These are phyloP conservation scores for Hypoxylon sp. DNA, from an alignment of 2,329 filamentous ascomycete genomes.

Conservation along the genomic window DNA sequence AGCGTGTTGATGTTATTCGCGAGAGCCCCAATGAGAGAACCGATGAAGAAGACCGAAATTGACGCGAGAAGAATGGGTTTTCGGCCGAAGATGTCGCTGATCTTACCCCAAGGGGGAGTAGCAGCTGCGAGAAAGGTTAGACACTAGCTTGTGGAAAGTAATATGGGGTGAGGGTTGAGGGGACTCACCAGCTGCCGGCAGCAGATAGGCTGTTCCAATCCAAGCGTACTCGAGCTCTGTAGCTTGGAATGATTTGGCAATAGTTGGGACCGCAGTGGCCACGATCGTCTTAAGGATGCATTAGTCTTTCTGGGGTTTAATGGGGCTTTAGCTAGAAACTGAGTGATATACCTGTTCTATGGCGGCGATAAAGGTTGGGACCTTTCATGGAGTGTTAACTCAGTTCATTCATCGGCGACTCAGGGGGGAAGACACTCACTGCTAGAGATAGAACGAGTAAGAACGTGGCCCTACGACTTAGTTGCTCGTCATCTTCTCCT, in stretches of 20 bases:
- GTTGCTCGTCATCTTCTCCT: neutral
- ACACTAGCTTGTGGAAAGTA: no score
- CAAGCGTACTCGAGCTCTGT: conserved; percentile 49
- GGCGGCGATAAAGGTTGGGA: conserved; percentile 17
- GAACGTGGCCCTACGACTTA: neutral
- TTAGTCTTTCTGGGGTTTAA: neutral
- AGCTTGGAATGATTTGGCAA: conserved; percentile 65
- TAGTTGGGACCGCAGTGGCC: conserved; percentile 65
- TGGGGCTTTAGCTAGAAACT: no score
- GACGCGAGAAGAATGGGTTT: no score
- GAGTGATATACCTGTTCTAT: neutral
- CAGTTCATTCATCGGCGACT: neutral
- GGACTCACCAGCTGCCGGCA: no score
- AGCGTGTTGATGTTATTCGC: no score
- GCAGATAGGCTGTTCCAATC: no score
- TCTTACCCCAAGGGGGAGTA: no score
- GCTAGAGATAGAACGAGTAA: conserved; percentile 10
- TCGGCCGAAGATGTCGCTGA: no score
- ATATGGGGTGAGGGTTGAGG: no score
- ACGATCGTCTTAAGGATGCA: conserved; percentile 57
- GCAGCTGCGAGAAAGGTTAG: no score
- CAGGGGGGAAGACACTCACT: neutral
- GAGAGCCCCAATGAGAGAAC: no score
- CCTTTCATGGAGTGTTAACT: neutral
- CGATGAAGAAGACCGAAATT: no score